Conservation (phyloP, 2,329 filamentous ascomycete species). For the Coniella vitis region DNA sequence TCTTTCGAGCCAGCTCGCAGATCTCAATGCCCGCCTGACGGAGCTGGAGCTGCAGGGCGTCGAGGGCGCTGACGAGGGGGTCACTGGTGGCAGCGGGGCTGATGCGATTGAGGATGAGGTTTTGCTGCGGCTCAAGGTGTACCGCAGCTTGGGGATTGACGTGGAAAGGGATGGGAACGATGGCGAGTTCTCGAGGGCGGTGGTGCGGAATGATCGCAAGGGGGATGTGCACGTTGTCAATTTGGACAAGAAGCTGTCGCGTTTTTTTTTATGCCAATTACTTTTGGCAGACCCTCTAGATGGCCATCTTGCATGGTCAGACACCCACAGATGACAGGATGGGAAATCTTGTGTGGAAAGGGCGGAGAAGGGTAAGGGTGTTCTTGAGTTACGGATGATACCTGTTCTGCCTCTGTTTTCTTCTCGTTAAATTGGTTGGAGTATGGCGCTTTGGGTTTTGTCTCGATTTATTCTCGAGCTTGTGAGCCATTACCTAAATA, state of each 20-base stretch:
- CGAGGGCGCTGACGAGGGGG: slow-evolving; percentile 52
- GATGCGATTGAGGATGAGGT: slow-evolving; percentile 57
- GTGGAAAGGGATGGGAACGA: slow-evolving; percentile 66
- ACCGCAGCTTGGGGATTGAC: slow-evolving; percentile 84
- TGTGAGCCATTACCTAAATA: too few species aligned
- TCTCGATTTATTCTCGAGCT: too few species aligned
- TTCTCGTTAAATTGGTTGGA: too few species aligned
- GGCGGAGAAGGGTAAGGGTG: too few species aligned
- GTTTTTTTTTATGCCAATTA: slow-evolving; percentile 92
- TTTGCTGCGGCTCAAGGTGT: slow-evolving; percentile 77
- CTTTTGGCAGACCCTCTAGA: slow-evolving; percentile 82
- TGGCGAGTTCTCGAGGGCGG: slow-evolving; percentile 77
- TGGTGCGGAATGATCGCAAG: slow-evolving; percentile 77
- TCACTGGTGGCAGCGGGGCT: slow-evolving; percentile 19
- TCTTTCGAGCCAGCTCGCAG: slow-evolving; percentile 69
- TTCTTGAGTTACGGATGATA: background rate
- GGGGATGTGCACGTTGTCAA: slow-evolving; percentile 94
- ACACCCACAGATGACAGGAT: too few species aligned
- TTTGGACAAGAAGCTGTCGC: slow-evolving; percentile 85
- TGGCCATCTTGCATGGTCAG: slow-evolving; percentile 2
- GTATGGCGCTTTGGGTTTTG: too few species aligned
- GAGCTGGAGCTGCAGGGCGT: slow-evolving; percentile 83
- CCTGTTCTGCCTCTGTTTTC: background rate
- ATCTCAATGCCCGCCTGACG: slow-evolving; percentile 66
- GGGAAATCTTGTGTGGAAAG: too few species aligned